A percentile compares a stretch with the other conserved stretches of the same genome.
phyloP scores from a whole-genome alignment of 2,329 filamentous ascomycete species.

The Colletotrichum sp. region DNA sequence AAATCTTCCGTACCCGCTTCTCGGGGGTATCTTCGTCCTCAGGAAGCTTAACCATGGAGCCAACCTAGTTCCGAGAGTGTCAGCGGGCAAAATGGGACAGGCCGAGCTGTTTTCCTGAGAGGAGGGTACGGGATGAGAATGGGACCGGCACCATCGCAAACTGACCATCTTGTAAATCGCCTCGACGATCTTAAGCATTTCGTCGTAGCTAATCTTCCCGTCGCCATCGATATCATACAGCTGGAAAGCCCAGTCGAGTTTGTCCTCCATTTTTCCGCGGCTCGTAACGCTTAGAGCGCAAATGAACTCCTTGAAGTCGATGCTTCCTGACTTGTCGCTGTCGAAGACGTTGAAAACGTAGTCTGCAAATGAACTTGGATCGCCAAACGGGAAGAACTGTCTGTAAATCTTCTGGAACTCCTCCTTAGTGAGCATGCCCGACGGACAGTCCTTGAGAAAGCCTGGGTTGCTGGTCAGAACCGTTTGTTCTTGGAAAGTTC shows the following conservation, averaged over 20 bases:
- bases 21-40: conserved; percentile 99
- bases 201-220: conserved; percentile 98
- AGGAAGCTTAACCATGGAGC: conserved; percentile 98
- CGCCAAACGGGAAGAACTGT: conserved; percentile 98
- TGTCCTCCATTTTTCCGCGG: conserved; percentile 98
- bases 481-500: neutral
- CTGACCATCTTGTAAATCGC: conserved; percentile 99
- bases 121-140: neutral
- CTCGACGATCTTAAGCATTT: conserved; percentile 98
- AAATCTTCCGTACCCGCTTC: conserved; percentile 98
- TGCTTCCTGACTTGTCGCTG: conserved; percentile 94
- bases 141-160: neutral
- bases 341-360: conserved; percentile 99
- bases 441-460: conserved; percentile 97
- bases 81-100: neutral
- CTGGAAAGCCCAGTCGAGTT: conserved; percentile 99
- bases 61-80: conserved; percentile 65
- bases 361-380: conserved; percentile 96
- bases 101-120: neutral
- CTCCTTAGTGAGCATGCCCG: conserved; percentile 94
- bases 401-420: conserved; percentile 99
- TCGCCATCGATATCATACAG: conserved; percentile 99
- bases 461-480: conserved; percentile 55
- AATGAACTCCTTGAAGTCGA: conserved; percentile 99
- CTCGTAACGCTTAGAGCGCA: conserved; percentile 96